Conservation (phyloP, 2,329 filamentous ascomycete genomes). For the Verticillium albo-atrum region DNA sequence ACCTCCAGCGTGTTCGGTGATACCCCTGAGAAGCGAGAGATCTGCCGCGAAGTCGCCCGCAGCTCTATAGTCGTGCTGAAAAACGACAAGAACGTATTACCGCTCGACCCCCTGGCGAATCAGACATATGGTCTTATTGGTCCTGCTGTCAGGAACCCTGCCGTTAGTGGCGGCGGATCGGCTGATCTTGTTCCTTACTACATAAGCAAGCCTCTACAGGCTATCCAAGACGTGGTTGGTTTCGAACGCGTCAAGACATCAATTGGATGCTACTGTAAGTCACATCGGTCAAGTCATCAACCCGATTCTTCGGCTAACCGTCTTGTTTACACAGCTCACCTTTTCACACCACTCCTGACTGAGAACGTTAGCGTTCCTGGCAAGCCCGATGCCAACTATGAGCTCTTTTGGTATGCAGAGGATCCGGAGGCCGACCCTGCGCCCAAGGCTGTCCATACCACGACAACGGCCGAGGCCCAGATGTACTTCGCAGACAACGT, state of each 20-base stretch:
- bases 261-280: slow-evolving; percentile 51
- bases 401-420: slow-evolving; percentile 7
- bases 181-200: slow-evolving; percentile 25
- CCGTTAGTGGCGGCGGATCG: slow-evolving; percentile 24
- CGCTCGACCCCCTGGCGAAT: slow-evolving; percentile 27
- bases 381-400: slow-evolving; percentile 3
- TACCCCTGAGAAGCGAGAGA: neutral
- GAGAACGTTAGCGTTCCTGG: slow-evolving; percentile 2
- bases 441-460: slow-evolving; percentile 1
- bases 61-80: slow-evolving; percentile 2
- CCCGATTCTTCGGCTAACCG: neutral
- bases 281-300: slow-evolving; percentile 29
- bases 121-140: slow-evolving; percentile 39
- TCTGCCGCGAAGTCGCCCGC: slow-evolving; percentile 1
- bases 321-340: neutral
- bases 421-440: slow-evolving; percentile 4
- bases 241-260: slow-evolving; percentile 39
- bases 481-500: slow-evolving; percentile 11
- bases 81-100: slow-evolving; percentile 2
- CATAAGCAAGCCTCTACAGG: slow-evolving; percentile 22
- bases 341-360: slow-evolving; percentile 8
- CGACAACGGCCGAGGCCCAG: slow-evolving; percentile 8
- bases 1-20: slow-evolving; percentile 1
- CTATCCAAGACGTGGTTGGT: slow-evolving; percentile 28
- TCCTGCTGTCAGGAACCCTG: slow-evolving; percentile 41